Conservation (phyloP, 257 asterid species). For the Gardenia jasminoides region DNA sequence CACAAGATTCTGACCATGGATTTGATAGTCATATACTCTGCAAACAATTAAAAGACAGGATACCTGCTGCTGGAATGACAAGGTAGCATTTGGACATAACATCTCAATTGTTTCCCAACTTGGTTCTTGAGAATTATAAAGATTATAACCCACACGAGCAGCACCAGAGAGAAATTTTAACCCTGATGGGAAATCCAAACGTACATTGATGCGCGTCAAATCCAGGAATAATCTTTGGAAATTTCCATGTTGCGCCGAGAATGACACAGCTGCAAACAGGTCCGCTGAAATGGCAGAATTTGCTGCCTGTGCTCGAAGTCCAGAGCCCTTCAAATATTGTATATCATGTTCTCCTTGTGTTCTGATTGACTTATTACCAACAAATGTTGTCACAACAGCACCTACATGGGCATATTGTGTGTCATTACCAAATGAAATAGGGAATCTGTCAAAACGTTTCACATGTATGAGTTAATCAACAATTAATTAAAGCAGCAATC, state of each 20-base stretch:
- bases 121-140: slow-evolving; percentile 49
- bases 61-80: slow-evolving; percentile 92
- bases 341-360: slow-evolving; percentile 30
- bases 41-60: background rate
- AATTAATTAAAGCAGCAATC: background rate
- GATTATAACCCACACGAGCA: slow-evolving; percentile 48
- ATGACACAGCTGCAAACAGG: slow-evolving; percentile 52
- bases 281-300: slow-evolving; percentile 60
- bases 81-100: slow-evolving; percentile 57
- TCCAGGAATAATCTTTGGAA: slow-evolving; percentile 66
- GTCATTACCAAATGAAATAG: background rate
- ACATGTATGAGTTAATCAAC: background rate
- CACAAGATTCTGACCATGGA: background rate
- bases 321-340: slow-evolving; percentile 20
- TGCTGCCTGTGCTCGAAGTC: slow-evolving; percentile 40
- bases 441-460: background rate
- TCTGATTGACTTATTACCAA: slow-evolving; percentile 48
- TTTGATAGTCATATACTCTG: background rate
- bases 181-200: slow-evolving; percentile 60
- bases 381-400: slow-evolving; percentile 53
- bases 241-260: slow-evolving; percentile 69
- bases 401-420: slow-evolving; percentile 34
- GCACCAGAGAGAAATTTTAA: slow-evolving; percentile 57
- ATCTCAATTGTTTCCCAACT: slow-evolving; percentile 48
- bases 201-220: slow-evolving; percentile 57